Evolutionary conservation across 495 filamentous ascomycete species (phyloP), one percentile per base, ranked within the genome.

Genomic region (Baudoinia panamericana): DNA sequence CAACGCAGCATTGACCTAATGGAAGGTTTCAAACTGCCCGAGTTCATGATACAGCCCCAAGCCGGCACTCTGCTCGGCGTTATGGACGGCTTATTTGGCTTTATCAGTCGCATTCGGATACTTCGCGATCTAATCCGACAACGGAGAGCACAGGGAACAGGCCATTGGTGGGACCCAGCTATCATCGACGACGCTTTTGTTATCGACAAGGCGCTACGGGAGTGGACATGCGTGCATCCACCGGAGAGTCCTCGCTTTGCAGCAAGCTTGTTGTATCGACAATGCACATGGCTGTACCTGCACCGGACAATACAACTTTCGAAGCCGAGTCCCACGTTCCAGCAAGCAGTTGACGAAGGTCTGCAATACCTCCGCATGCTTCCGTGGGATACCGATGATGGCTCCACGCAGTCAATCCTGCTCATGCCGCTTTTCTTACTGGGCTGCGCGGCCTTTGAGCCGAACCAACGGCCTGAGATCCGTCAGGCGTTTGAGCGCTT

Each of bases 241-340:
- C 65, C 68, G 6, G 76, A 80, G 9, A 78, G 83, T 17, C 70
- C 75, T 16, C 81, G 86, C 28, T 81, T 76, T 55, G 71, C 69
- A n/a, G 73, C 84, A 21, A 79, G 77, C 0, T 73, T 85, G 43
- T 70, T 94, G 4, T 93, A 94, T 58, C 75, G 84, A 30, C 85
- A 93, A 56, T 84, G 81, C 51, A 82, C 85, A 43, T 93, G 84
- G 84, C 75, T 93, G 4, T 93, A 94, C 53, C 68, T 94, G 0
- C 81, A 80, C 56, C 75, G 86, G 21, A 93, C 86, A 1, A 81
- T 90, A 48, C 76, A 80, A 42, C 80, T 81, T 2, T 85, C 81
- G 2, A 67, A 69, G 16, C 69, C 73, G 11, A 74, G 79, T 50
- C 66, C 72, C 0, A 38, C 36, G 25, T 45, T 45, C 37, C 76